Percentiles rank a stretch among this genome's conserved stretches.
phyloP scores from a whole-genome alignment of 352 stramenopile species.

The Phytopythium boreale region DNA sequence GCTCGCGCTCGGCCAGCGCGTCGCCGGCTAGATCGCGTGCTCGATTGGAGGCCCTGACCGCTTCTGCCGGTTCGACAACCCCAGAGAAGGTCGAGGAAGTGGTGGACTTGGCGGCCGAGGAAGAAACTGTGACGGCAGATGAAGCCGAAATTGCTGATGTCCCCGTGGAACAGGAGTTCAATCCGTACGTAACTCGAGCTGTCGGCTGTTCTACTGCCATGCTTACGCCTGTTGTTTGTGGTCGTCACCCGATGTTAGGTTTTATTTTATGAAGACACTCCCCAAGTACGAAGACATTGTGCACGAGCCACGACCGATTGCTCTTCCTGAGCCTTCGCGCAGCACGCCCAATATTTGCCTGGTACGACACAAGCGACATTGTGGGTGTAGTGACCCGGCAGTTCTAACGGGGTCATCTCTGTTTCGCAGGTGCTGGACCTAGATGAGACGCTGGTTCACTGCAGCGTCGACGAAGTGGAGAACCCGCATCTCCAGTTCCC shows the following conservation, averaged over 20 bases:
- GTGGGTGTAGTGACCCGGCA: not conserved
- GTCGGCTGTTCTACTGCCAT: not conserved
- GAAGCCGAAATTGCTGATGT: constrained; percentile 32
- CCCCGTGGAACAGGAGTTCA: constrained; percentile 66
- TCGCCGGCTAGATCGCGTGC: constrained; percentile 29
- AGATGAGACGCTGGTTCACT: constrained; percentile 99
- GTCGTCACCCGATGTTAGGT: constrained; percentile 25
- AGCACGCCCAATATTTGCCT: constrained; percentile 71
- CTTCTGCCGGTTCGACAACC: constrained; percentile 13
- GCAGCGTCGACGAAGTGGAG: constrained; percentile 93
- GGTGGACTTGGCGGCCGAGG: constrained; percentile 15
- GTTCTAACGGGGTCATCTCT: not conserved
- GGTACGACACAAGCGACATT: constrained; percentile 21
- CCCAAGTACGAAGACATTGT: constrained; percentile 79
- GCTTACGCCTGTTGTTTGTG: not conserved
- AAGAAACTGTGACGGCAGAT: constrained; percentile 19
- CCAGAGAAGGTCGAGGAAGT: constrained; percentile 25
- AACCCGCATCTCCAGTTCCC: constrained; percentile 96
- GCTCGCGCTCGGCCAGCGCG: constrained; percentile 30
- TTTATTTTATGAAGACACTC: constrained; percentile 86
- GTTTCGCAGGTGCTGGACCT: constrained; percentile 91
- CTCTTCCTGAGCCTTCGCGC: constrained; percentile 49
- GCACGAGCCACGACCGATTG: constrained; percentile 39
- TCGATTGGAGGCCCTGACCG: constrained; percentile 22
- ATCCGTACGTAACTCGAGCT: constrained; percentile 48